Evolutionary conservation across 129 eudicot species (phyloP).

Genomic region (Lactuca sativa): DNA sequence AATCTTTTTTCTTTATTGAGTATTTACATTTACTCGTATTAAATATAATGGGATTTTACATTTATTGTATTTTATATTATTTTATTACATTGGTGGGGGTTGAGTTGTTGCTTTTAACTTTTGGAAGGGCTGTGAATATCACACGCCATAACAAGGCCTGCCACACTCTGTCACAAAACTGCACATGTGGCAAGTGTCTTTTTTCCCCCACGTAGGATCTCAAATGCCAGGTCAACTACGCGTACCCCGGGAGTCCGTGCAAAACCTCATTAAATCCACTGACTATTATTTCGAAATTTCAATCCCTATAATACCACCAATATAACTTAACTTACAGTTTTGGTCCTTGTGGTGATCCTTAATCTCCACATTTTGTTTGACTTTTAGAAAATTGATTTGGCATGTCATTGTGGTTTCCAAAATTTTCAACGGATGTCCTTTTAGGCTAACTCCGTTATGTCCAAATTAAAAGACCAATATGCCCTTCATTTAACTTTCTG

Average conservation of each 20-base stretch:
- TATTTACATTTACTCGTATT: not conserved
- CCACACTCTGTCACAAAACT: conserved; percentile 5
- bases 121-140: conserved; percentile 6
- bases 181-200: not conserved
- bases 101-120: not conserved
- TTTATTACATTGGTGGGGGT: conserved; percentile 1
- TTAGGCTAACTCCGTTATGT: no score
- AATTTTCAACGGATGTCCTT: no score
- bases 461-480: no score
- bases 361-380: no score
- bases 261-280: not conserved
- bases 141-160: not conserved
- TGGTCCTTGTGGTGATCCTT: no score
- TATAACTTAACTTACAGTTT: no score
- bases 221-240: not conserved
- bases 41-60: not conserved
- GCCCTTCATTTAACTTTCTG: no score
- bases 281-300: not conserved
- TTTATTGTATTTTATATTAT: no score
- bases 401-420: no score
- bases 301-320: no score
- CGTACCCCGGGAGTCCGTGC: not conserved
- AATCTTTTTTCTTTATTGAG: not conserved
- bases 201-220: not conserved
- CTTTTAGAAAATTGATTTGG: no score